These are phyloP conservation scores for Dendrobium catenatum DNA, from an alignment of 106 monocot genomes.

Conservation along the genomic window DNA sequence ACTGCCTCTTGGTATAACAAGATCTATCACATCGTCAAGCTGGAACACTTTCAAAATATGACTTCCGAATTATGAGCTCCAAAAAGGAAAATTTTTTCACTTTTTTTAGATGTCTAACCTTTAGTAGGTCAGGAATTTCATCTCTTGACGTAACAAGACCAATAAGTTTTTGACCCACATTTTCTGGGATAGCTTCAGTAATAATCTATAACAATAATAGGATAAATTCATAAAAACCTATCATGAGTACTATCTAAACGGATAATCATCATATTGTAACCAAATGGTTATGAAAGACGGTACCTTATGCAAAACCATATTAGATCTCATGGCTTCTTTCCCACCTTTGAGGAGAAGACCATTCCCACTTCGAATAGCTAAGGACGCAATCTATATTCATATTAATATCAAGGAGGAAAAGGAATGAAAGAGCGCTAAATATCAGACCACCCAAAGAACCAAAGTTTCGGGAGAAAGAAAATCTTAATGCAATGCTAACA, in stretches of 20 bases:
- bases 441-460: background rate
- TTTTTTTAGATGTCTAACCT: conserved; percentile 35
- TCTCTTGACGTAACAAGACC: conserved; percentile 90
- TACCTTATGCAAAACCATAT: conserved; percentile 93
- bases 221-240: background rate
- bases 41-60: conserved; percentile 19
- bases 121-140: conserved; percentile 89
- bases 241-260: background rate
- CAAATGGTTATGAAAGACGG: background rate
- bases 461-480: background rate
- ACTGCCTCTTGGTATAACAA: conserved; percentile 95
- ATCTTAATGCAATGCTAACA: background rate
- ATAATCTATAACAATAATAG: conserved; percentile 44
- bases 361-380: conserved; percentile 93
- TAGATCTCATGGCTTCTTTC: conserved; percentile 92
- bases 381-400: conserved; percentile 70
- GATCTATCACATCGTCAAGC: conserved; percentile 99
- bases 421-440: background rate
- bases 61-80: background rate
- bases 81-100: background rate
- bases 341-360: conserved; percentile 98
- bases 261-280: background rate
- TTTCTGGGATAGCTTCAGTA: conserved; percentile 61
- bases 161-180: conserved; percentile 68
- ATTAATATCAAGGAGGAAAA: background rate